Base-by-base conservation (phyloP, 768 basidiomycete genomes). In the Lactarius quietus region DNA sequence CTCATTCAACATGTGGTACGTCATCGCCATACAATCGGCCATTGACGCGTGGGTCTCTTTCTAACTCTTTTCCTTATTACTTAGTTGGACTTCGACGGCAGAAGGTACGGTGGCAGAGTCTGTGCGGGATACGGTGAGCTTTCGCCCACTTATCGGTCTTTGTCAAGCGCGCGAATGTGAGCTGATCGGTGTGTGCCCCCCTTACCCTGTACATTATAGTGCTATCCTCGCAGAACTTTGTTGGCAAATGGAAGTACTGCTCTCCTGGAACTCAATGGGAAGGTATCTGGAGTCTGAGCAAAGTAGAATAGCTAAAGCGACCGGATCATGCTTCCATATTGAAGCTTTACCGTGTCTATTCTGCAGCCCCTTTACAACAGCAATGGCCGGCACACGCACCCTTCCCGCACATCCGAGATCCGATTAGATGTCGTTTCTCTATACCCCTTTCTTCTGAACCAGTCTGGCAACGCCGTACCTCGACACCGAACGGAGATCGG, bases 201-300 rank as follows among this genome's bases (percentile, higher is more conserved):
- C 39, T 17, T 12, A 23, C 26, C 26, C 7, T 51, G 26, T 26
- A 8, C 29, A 15, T 53, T 12, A 41, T 33, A 70, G 69, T 70
- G 12, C 38, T 68, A 20, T 68, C 69, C n/a, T 65, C 64, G n/a
- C 67, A 69, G 23, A 60, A 70, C 55, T 33, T 70, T 23, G 67
- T 68, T 39, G 69, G 69, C 20, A 57, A 53, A 57, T 69, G 67
- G 61, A 62, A 58, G 51, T 57, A 56, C 29, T 54, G 33, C 43
- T 51, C 26, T 45, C 62, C 59, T n/a, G 62, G 51, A 31, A 57
- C 33, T 38, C 62, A 64, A 36, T 69, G 62, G 59, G 67, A 69
- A 33, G 67, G 63, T 10, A 57, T 65, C 26, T 69, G 69, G 69
- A 60, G 38, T n/a, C 57, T 69, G 5, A 65, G 38, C 52, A 69